Percentiles rank a stretch among this genome's conserved stretches.
These are phyloP conservation scores for Alternaria atra DNA, from an alignment of 2,329 filamentous ascomycete species.

Conservation along the genomic window DNA sequence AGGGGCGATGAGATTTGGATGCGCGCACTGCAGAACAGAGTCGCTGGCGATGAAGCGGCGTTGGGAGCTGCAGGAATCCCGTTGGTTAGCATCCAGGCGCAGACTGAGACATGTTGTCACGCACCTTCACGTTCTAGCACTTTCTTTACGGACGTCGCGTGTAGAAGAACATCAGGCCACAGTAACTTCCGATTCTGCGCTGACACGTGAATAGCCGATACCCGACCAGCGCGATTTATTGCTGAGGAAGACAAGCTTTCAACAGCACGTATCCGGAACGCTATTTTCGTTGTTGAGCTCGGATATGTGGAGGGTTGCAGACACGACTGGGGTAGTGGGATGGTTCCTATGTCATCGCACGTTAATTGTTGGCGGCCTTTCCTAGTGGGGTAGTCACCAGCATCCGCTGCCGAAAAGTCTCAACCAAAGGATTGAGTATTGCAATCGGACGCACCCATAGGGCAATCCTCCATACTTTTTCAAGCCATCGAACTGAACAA, in stretches of 20 bases:
- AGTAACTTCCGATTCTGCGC: neutral
- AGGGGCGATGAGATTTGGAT: conserved; percentile 19
- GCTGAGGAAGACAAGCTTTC: conserved; percentile 19
- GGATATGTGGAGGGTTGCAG: conserved; percentile 35
- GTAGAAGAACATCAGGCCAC: conserved; percentile 28
- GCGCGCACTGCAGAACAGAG: conserved; percentile 19
- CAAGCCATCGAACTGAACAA: no score
- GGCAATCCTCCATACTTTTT: neutral
- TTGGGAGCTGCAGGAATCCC: neutral
- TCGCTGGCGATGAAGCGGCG: conserved; percentile 8
- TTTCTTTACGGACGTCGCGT: conserved; percentile 19
- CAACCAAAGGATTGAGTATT: neutral
- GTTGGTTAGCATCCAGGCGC: conserved; percentile 1
- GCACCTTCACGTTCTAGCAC: conserved; percentile 7
- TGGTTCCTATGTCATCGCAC: conserved; percentile 32
- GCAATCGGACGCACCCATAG: neutral
- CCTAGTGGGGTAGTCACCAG: conserved; percentile 18
- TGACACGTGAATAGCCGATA: conserved; percentile 28
- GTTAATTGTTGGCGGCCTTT: conserved; percentile 26
- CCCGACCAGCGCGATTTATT: conserved; percentile 15
- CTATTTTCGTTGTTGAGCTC: conserved; percentile 49
- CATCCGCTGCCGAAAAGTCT: neutral
- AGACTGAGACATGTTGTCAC: conserved; percentile 16
- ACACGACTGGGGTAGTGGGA: conserved; percentile 23
- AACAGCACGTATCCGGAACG: conserved; percentile 33